Percentiles rank a stretch among this genome's conserved stretches.
Evolutionary conservation across 306 rosid species (phyloP).

Genomic region (Phaseolus lunatus): DNA sequence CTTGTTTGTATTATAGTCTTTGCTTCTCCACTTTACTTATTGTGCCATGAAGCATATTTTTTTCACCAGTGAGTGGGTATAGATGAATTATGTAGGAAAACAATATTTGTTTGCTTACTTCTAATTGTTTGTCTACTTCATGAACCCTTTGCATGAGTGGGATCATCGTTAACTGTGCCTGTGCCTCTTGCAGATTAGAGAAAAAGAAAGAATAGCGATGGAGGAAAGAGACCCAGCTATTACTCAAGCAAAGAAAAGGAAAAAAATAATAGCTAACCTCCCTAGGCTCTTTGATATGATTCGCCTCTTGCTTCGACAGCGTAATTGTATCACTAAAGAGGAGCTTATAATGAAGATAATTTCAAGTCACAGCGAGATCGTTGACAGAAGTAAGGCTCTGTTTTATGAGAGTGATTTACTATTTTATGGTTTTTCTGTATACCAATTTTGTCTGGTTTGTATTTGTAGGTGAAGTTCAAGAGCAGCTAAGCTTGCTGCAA

Average conservation of each 20-base stretch:
- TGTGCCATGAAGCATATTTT: not conserved
- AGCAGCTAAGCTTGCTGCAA: slow-evolving; percentile 65
- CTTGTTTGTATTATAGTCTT: not conserved
- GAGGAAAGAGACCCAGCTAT: slow-evolving; percentile 81
- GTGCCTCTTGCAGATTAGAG: slow-evolving; percentile 67
- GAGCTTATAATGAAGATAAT: slow-evolving; percentile 82
- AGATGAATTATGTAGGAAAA: not conserved
- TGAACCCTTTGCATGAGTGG: slow-evolving; percentile 2
- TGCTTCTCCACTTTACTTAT: not conserved
- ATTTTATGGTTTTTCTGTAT: slow-evolving; percentile 4
- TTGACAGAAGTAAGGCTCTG: slow-evolving; percentile 70
- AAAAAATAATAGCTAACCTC: slow-evolving; percentile 63
- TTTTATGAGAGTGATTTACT: not conserved
- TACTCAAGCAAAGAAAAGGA: slow-evolving; percentile 76
- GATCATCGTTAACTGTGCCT: slow-evolving; percentile 27
- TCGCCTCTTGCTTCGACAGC: slow-evolving; percentile 63
- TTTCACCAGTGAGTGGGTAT: not conserved
- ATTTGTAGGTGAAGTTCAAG: slow-evolving; percentile 76
- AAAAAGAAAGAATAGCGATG: slow-evolving; percentile 66
- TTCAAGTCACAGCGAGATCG: slow-evolving; percentile 53
- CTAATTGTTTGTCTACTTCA: not conserved
- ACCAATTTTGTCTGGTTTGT: slow-evolving; percentile 38
- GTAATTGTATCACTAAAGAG: slow-evolving; percentile 64
- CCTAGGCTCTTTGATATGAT: slow-evolving; percentile 88
- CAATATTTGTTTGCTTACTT: not conserved